Conservation (phyloP, 768 basidiomycete genomes). For the Pulveroboletus sp. region DNA sequence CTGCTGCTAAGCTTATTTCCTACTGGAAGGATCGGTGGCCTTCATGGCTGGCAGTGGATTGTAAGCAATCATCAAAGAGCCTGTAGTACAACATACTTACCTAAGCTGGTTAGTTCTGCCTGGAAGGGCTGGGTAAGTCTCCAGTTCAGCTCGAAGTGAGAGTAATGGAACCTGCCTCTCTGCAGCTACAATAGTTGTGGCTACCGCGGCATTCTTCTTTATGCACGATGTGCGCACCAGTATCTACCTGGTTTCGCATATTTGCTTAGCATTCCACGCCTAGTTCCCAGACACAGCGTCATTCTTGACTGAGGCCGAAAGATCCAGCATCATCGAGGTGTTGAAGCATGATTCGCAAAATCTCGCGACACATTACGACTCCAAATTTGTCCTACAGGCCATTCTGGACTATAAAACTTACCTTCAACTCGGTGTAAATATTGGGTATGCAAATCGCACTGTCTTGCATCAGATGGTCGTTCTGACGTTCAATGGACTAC, state of each 20-base stretch:
- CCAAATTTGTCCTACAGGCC: constrained; percentile 46
- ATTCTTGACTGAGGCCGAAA: constrained; percentile 47
- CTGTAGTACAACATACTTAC: constrained; percentile 5
- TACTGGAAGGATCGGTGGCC: constrained; percentile 20
- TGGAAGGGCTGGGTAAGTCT: constrained; percentile 27
- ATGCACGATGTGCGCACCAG: constrained; percentile 43
- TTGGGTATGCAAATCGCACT: constrained; percentile 31
- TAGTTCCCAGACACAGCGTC: constrained; percentile 56
- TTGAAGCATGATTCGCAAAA: constrained; percentile 43
- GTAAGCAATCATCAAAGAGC: constrained; percentile 19
- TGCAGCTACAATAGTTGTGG: constrained; percentile 22
- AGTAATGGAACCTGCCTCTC: background rate
- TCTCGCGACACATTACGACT: constrained; percentile 42
- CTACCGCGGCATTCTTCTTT: constrained; percentile 39
- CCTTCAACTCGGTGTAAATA: constrained; percentile 34
- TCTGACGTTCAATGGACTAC: constrained; percentile 2
- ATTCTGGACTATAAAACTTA: constrained; percentile 42
- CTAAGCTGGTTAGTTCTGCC: constrained; percentile 22
- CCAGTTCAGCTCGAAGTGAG: background rate
- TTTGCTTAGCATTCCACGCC: background rate
- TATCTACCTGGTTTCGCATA: constrained; percentile 1
- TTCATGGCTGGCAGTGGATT: constrained; percentile 38
- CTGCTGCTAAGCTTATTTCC: background rate
- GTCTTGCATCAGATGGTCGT: background rate
- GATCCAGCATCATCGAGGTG: constrained; percentile 27